These are phyloP conservation scores for Spongospora subterranea DNA, from an alignment of 208 protist species.

Conservation along the genomic window DNA sequence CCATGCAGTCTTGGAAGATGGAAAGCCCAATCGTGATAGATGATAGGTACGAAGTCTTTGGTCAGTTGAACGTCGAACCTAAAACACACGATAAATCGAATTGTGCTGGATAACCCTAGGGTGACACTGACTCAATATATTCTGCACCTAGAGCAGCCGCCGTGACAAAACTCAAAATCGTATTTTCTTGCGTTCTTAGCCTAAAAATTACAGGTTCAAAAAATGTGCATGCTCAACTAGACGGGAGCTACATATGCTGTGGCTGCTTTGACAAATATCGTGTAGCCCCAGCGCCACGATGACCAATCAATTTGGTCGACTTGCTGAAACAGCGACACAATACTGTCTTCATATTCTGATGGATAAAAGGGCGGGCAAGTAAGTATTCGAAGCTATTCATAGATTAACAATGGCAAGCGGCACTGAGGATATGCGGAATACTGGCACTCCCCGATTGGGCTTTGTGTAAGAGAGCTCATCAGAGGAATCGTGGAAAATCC, in stretches of 20 bases:
- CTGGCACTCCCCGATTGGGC: neutral
- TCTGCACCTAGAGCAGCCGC: conserved; percentile 54
- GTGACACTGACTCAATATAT: conserved; percentile 36
- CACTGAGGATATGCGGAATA: neutral
- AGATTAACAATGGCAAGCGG: too few species aligned
- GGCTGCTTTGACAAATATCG: conserved; percentile 24
- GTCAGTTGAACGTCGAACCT: conserved; percentile 61
- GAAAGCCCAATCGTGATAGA: conserved; percentile 58
- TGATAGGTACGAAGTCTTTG: conserved; percentile 48
- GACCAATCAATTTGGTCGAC: conserved; percentile 44
- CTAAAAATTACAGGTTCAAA: neutral
- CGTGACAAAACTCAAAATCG: conserved; percentile 51
- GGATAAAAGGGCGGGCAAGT: neutral
- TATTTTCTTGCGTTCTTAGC: conserved; percentile 57
- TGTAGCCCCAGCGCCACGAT: conserved; percentile 15
- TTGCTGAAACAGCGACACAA: neutral
- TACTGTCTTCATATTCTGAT: conserved; percentile 48
- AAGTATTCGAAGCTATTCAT: conserved; percentile 22
- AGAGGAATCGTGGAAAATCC: conserved; percentile 9
- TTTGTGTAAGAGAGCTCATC: neutral
- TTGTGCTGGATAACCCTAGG: neutral
- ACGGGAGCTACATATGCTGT: neutral
- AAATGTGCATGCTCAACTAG: neutral
- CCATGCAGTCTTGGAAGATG: neutral
- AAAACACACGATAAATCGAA: neutral